Evolutionary conservation across 2,329 filamentous ascomycete species (phyloP).

Genomic region (Clonostachys solani): DNA sequence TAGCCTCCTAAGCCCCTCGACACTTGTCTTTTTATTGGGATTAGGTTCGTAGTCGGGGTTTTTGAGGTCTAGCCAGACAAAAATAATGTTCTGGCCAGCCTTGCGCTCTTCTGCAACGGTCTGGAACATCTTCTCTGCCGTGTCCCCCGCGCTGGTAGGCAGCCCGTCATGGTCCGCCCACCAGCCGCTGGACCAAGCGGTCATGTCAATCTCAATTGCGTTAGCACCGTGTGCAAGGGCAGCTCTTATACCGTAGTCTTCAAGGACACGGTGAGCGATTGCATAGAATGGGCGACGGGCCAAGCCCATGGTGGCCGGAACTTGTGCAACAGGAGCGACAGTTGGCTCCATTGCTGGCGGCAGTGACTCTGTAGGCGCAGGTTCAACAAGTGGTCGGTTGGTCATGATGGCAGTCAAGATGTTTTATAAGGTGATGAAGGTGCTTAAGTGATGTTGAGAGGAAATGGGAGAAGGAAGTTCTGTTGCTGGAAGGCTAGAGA

Average conservation of each 20-base stretch:
- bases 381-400: no score
- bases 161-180: neutral
- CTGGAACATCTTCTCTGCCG: neutral
- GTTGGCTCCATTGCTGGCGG: no score
- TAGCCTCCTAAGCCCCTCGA: neutral
- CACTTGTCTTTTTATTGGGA: neutral
- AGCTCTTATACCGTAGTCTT: neutral
- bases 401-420: no score
- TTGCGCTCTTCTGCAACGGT: neutral
- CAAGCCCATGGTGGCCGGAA: no score
- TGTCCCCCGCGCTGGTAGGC: neutral
- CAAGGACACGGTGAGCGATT: neutral
- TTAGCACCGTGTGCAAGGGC: neutral
- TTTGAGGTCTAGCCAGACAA: neutral
- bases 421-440: no score
- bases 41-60: neutral
- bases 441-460: no score
- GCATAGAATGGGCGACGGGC: neutral
- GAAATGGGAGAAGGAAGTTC: no score
- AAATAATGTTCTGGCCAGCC: neutral
- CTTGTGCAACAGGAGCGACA: no score
- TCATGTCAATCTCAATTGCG: neutral
- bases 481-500: no score
- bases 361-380: no score
- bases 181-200: neutral